Evolutionary conservation across 331 rosid genomes (phyloP).

Genomic region (Acacia pycnantha): DNA sequence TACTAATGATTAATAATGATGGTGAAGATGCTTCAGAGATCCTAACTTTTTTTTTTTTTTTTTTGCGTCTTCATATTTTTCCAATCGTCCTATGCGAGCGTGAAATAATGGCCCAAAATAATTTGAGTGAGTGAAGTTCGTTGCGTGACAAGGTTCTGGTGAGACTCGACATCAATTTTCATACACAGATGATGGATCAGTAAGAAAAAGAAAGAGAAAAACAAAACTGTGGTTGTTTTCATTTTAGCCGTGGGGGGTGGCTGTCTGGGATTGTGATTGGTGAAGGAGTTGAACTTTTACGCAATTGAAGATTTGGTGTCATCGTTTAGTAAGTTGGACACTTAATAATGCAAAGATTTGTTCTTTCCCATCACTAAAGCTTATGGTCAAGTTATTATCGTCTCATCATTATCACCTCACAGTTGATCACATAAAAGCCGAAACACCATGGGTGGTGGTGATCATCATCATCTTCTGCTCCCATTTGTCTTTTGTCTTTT

Average conservation of each 20-base stretch:
- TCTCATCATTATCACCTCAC: conserved; percentile 16
- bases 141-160: background rate
- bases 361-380: conserved; percentile 23
- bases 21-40: background rate
- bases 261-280: conserved; percentile 7
- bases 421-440: conserved; percentile 14
- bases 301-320: conserved; percentile 12
- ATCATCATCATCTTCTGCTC: background rate
- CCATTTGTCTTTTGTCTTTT: conserved; percentile 5
- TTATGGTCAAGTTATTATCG: conserved; percentile 18
- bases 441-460: conserved; percentile 1
- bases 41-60: background rate
- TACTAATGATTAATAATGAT: background rate
- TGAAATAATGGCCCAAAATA: background rate
- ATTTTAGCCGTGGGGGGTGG: background rate
- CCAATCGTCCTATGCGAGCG: background rate
- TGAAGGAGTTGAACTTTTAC: conserved; percentile 23
- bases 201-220: background rate
- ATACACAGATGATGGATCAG: background rate
- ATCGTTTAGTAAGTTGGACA: background rate
- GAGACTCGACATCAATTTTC: conserved; percentile 13
- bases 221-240: background rate
- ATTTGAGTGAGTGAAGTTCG: background rate
- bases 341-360: conserved; percentile 35
- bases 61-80: background rate